These are phyloP conservation scores for Antrodiella citrinella DNA, from an alignment of 768 basidiomycete genomes.

Conservation along the genomic window DNA sequence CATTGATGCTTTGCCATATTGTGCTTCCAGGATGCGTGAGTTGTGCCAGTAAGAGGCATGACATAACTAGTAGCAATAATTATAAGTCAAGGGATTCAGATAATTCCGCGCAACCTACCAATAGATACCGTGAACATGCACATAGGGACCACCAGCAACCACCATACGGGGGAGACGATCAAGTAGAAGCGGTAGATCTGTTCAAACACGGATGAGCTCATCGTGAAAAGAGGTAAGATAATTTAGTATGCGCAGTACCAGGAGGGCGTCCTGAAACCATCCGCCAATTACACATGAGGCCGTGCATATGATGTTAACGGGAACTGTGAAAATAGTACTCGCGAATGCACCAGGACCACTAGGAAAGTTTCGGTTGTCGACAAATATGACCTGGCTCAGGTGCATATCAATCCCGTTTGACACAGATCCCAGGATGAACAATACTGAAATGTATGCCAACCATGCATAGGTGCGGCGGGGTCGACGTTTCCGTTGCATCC, in stretches of 20 bases:
- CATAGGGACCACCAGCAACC: neutral
- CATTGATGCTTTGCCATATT: neutral
- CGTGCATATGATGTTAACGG: neutral
- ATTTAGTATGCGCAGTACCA: too few species aligned
- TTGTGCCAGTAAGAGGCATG: neutral
- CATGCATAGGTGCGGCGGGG: neutral
- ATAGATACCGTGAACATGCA: neutral
- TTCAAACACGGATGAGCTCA: neutral
- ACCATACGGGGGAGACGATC: neutral
- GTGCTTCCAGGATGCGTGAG: neutral
- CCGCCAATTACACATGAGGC: neutral
- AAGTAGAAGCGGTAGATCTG: neutral
- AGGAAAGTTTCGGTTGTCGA: constrained; percentile 6
- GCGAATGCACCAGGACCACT: constrained; percentile 3
- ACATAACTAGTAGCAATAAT: neutral
- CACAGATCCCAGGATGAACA: constrained; percentile 2
- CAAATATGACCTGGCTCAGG: neutral
- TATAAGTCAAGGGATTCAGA: neutral
- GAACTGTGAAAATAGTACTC: constrained; percentile 2
- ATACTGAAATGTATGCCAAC: neutral
- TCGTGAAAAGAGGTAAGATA: neutral
- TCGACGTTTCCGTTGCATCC: neutral
- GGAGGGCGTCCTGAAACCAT: neutral
- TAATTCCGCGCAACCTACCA: neutral
- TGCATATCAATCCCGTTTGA: neutral